Evolutionary conservation across 164 flowering plant genomes (phyloP), one percentile per base, ranked within the genome.

Genomic region (Umbilicus rupestris): DNA sequence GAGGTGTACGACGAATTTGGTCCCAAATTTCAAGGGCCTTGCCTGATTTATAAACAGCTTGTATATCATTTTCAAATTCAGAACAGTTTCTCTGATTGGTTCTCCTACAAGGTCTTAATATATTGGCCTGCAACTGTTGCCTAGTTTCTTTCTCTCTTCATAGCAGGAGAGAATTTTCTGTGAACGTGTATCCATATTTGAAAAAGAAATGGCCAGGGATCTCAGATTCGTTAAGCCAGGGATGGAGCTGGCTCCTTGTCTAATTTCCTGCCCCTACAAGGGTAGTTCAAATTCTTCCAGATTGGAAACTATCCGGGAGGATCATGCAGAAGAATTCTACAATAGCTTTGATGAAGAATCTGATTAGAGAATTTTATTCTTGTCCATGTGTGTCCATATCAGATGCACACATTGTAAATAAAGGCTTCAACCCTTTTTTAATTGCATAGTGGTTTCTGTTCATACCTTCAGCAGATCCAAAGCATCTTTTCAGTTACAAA

Each of bases 241-340:
- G 69, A 71, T 70, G 26, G 80, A 77, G 70, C 74, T 72, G 9
- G 77, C 73, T 0, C 80, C 76, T 0, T 52, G 70, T 6, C 66
- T 72, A 39, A 24, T 77, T 55, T 58, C 65, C 15, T 62, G 33
- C 60, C 72, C 68, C 5, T 39, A n/a, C 46, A 72, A 63, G 57
- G 16, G 64, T n/a, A n/a, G n/a, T 7, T 70, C 77, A 3, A 66
- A 5, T 45, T 46, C 69, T 39, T 78, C 78, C 16, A 68, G 59
- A 3, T 63, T 77, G 49, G 80, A 77, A 55, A 67, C 77, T 4
- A 77, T 77, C 7, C 26, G 22, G 19, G 80, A 77, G 63, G 80
- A 72, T 47, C 58, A 59, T 57, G 62, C 69, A 1, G 77, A 72
- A 47, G 77, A 74, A 2, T 35, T 12, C 45, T 55, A 55, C 0